These are phyloP conservation scores for Raphanus hybrid DNA, from an alignment of 441 rosid species.

Conservation along the genomic window DNA sequence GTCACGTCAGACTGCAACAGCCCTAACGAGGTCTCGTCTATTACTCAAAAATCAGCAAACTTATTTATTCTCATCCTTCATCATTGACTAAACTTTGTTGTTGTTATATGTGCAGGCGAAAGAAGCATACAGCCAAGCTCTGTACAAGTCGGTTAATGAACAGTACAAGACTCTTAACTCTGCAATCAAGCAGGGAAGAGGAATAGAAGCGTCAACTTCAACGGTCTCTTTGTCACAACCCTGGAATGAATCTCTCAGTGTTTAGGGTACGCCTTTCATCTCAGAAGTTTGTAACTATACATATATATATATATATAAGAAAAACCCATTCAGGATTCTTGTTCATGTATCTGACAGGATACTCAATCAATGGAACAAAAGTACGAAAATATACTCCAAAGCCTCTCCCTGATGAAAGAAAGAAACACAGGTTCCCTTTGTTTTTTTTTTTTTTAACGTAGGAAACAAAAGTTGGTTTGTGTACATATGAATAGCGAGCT, in stretches of 20 bases:
- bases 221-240: constrained; percentile 78
- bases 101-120: constrained; percentile 58
- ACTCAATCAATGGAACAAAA: too few species aligned
- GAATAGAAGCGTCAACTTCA: constrained; percentile 67
- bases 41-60: background rate
- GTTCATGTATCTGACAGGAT: background rate
- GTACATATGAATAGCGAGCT: constrained; percentile 30
- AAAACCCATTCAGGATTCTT: background rate
- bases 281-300: constrained; percentile 6
- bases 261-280: constrained; percentile 20
- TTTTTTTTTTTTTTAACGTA: constrained; percentile 21
- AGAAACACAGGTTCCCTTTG: constrained; percentile 18
- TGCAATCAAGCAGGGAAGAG: constrained; percentile 63
- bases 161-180: constrained; percentile 63
- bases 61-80: constrained; percentile 14
- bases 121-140: constrained; percentile 56
- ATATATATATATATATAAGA: too few species aligned
- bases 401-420: constrained; percentile 17
- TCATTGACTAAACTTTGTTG: background rate
- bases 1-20: constrained; percentile 54
- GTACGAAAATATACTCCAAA: too few species aligned
- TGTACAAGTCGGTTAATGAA: constrained; percentile 56
- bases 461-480: constrained; percentile 30
- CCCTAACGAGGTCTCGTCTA: constrained; percentile 71
- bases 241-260: constrained; percentile 55